Conservation (phyloP, 805 yeast species). For the Alloascoidea africana region DNA sequence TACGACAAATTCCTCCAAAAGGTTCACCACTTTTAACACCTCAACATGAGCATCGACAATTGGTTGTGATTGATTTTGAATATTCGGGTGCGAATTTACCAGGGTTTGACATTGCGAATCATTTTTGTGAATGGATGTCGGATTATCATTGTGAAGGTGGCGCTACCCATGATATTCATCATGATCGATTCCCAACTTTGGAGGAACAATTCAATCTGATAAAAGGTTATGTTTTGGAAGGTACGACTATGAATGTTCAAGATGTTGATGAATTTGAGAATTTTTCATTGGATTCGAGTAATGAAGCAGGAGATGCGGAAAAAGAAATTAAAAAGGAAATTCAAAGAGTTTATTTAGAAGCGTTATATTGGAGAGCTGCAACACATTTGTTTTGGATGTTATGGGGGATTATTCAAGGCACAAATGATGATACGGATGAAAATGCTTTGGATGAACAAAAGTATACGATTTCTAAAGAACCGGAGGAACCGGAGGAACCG, state of each 20-base stretch:
- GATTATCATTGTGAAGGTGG: slow-evolving; percentile 59
- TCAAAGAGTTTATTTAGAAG: slow-evolving; percentile 43
- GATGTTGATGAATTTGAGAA: neutral
- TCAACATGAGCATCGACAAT: slow-evolving; percentile 41
- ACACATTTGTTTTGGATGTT: slow-evolving; percentile 72
- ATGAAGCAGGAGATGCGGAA: slow-evolving; percentile 15
- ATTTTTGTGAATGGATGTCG: slow-evolving; percentile 94
- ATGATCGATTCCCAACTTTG: slow-evolving; percentile 45
- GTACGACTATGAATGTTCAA: slow-evolving; percentile 6
- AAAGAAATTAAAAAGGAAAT: slow-evolving; percentile 27
- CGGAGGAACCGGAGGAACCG: slow-evolving; percentile 17
- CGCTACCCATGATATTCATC: slow-evolving; percentile 40
- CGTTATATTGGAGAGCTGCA: slow-evolving; percentile 65
- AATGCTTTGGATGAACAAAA: slow-evolving; percentile 27
- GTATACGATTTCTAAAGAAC: slow-evolving; percentile 29
- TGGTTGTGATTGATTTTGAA: slow-evolving; percentile 93
- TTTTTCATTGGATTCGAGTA: slow-evolving; percentile 1
- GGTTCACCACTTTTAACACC: slow-evolving; percentile 36
- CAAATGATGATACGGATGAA: slow-evolving; percentile 20
- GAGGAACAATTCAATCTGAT: slow-evolving; percentile 59
- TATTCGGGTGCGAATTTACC: slow-evolving; percentile 86
- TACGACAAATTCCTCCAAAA: slow-evolving; percentile 36
- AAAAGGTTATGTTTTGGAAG: slow-evolving; percentile 57
- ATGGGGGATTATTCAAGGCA: slow-evolving; percentile 87
- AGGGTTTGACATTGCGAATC: slow-evolving; percentile 85